Base-by-base conservation (phyloP, 2,329 filamentous ascomycete genomes). In the Penicillium janthinellum region DNA sequence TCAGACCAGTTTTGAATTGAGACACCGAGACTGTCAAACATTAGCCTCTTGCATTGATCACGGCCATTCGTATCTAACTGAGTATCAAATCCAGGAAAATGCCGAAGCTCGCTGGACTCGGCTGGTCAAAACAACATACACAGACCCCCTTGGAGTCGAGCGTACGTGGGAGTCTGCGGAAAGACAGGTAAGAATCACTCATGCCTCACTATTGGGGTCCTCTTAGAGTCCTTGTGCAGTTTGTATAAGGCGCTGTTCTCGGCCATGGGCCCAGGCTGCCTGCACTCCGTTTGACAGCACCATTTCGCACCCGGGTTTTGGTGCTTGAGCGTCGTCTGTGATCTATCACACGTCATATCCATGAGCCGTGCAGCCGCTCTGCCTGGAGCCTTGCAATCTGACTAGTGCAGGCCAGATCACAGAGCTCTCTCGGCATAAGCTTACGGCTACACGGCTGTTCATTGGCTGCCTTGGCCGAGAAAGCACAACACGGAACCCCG, bases 141-240 rank as follows among this genome's bases (percentile, higher is more conserved):
- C 64, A 35, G 79, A 81, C 61, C 79, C 79, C 0, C 63, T 76
- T 25, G 79, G 79, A 5, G 71, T 77, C 7, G 64, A 76, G 57
- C 70, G 79, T 54, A 75, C 73, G 15, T 81, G 79, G 79, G 79
- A 81, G 62, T 77, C 76, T 6, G 77, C 76, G 4, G 78, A 81
- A 63, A 70, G 79, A 59, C 74, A 73, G 72, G 78, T 80, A 63
- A 63, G 70, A 54, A 47, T 22, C 37, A 25, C 31, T 15, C 44
- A 14, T 47, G 41, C 56, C 54, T 54, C 25, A 48, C 44, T 42
- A 6, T 31, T 31, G 14, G 14, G 14, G 14, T n/a, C 12, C 41
- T 49, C 15, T 58, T 62, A 50, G 39, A 41, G 38, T 44, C 15
- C 50, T 55, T 45, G 25, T 58, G 22, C 48, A 49, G 51, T 51